Conservation (phyloP, 345 rosid genomes). For the Aquilaria sinensis region DNA sequence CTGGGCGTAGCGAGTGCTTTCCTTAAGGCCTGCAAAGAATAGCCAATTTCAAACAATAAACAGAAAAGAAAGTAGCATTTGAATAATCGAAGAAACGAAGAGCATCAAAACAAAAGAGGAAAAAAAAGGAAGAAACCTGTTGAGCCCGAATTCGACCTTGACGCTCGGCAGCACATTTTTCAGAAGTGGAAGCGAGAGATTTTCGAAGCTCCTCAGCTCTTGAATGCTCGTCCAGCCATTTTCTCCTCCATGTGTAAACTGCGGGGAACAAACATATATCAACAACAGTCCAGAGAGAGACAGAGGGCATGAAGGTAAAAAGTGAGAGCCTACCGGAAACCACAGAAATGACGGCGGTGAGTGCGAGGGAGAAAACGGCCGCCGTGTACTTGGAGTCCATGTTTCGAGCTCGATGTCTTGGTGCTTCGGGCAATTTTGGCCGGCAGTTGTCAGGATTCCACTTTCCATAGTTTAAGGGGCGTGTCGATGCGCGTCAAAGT, state of each 20-base stretch:
- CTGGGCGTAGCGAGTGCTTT: slow-evolving; percentile 44
- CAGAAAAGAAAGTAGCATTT: background rate
- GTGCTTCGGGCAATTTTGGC: too few relatives aligned
- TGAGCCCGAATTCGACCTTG: slow-evolving; percentile 88
- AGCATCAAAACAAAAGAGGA: background rate
- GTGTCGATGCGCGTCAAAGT: too few relatives aligned
- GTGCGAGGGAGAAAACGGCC: too few relatives aligned
- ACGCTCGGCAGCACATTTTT: slow-evolving; percentile 74
- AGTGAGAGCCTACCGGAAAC: too few relatives aligned
- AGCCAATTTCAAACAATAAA: background rate
- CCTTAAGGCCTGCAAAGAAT: slow-evolving; percentile 50
- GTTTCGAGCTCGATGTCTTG: too few relatives aligned
- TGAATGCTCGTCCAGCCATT: slow-evolving; percentile 22
- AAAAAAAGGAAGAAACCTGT: slow-evolving; percentile 40
- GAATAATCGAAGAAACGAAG: too few relatives aligned
- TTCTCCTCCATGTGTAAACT: slow-evolving; percentile 51
- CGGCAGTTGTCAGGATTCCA: too few relatives aligned
- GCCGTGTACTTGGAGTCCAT: too few relatives aligned
- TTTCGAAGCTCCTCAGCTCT: slow-evolving; percentile 47
- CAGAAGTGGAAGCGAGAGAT: slow-evolving; percentile 50
- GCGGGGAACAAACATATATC: background rate
- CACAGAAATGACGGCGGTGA: too few relatives aligned
- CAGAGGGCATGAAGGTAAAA: too few relatives aligned
- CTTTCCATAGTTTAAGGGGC: too few relatives aligned
- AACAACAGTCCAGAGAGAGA: too few relatives aligned